These are phyloP conservation scores for Plasmodium knowlesi DNA, from an alignment of 169 alveolate genomes.

Conservation along the genomic window DNA sequence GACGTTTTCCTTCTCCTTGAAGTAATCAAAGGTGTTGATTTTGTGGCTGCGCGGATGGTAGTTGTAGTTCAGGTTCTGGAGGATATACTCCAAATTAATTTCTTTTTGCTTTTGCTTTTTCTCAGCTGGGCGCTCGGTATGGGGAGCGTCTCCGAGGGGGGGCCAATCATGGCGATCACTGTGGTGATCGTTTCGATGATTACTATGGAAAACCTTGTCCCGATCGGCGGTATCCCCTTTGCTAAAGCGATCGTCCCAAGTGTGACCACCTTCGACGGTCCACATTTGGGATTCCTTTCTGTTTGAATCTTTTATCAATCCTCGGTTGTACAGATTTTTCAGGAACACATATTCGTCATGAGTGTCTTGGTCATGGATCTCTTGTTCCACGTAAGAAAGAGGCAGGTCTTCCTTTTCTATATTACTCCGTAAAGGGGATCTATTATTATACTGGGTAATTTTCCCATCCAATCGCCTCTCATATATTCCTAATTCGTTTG, in stretches of 20 bases:
- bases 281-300: not conserved
- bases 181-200: not conserved
- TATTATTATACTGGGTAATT: not conserved
- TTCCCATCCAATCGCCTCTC: not conserved
- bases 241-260: not conserved
- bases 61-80: conserved; percentile 44
- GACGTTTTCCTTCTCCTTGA: conserved; percentile 66
- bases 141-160: not conserved
- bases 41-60: conserved; percentile 62
- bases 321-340: conserved; percentile 1
- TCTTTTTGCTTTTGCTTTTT: conserved; percentile 34
- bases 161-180: not conserved
- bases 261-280: not conserved
- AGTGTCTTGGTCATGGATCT: not conserved
- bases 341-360: conserved; percentile 4
- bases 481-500: not conserved
- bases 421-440: not conserved
- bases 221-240: not conserved
- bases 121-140: not conserved
- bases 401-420: not conserved
- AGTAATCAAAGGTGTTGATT: conserved; percentile 60
- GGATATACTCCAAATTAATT: conserved; percentile 35
- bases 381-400: not conserved
- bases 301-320: not conserved
- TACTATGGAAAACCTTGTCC: not conserved